Percentiles rank a stretch among this genome's conserved stretches.
These are phyloP conservation scores for Schizophyllum amplum DNA, from an alignment of 1,284 basidiomycete genomes.

Conservation along the genomic window DNA sequence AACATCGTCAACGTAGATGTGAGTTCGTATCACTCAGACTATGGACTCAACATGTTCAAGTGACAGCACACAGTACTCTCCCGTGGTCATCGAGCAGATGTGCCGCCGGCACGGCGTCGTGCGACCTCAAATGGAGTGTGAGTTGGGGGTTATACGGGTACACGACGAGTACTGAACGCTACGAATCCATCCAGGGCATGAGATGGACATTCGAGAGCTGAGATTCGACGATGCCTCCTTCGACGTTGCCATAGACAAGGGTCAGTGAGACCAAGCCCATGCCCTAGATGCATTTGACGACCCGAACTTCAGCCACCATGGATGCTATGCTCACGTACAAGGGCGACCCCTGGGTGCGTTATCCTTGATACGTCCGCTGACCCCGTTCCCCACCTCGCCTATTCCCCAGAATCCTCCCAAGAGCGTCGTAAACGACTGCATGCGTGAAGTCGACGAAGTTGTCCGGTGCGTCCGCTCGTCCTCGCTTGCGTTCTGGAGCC, in stretches of 20 bases:
- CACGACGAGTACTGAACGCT: too few species aligned
- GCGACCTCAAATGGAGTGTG: conserved; percentile 76
- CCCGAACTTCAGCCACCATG: conserved; percentile 57
- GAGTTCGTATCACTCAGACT: conserved; percentile 17
- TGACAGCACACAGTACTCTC: conserved; percentile 58
- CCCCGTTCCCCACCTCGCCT: background rate
- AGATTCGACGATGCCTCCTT: conserved; percentile 62
- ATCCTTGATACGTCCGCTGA: background rate
- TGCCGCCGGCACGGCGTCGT: conserved; percentile 39
- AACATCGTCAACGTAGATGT: conserved; percentile 85
- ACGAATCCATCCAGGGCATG: conserved; percentile 62
- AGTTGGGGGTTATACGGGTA: too few species aligned
- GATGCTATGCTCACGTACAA: conserved; percentile 90
- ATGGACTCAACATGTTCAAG: background rate
- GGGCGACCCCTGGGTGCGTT: conserved; percentile 80
- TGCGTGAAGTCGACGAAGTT: conserved; percentile 75
- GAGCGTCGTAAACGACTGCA: conserved; percentile 70
- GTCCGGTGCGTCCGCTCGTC: conserved; percentile 45
- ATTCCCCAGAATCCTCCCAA: conserved; percentile 71
- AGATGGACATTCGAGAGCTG: conserved; percentile 82
- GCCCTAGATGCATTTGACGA: background rate
- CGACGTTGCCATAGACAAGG: conserved; percentile 89
- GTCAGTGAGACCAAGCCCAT: conserved; percentile 17
- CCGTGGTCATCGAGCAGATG: conserved; percentile 80
- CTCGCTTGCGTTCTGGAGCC: background rate